Percentiles rank a stretch among this genome's conserved stretches.
Conservation (phyloP, 805 yeast genomes). For the Ogataea glucozyma region DNA sequence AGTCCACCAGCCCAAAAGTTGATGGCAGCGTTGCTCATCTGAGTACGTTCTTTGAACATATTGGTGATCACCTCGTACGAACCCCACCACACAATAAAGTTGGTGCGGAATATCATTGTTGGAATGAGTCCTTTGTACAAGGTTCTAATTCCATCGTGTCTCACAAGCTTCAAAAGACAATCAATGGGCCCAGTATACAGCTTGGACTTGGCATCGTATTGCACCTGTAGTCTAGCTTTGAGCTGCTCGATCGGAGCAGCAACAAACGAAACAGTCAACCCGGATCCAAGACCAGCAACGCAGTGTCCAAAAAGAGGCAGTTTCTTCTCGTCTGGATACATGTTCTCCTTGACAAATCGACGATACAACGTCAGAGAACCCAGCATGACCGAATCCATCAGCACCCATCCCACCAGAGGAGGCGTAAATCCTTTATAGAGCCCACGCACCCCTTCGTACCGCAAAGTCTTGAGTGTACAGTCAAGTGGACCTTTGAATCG, state of each 20-base stretch:
- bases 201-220: constrained; percentile 73
- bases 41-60: constrained; percentile 65
- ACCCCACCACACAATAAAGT: constrained; percentile 93
- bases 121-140: constrained; percentile 80
- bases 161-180: constrained; percentile 60
- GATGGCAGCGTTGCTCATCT: constrained; percentile 63
- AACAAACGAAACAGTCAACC: constrained; percentile 91
- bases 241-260: constrained; percentile 93
- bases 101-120: constrained; percentile 84
- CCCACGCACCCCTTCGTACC: constrained; percentile 75
- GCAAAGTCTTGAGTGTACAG: constrained; percentile 70
- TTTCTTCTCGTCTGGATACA: constrained; percentile 60
- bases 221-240: constrained; percentile 87
- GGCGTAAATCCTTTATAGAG: constrained; percentile 91
- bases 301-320: constrained; percentile 76
- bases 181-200: constrained; percentile 78
- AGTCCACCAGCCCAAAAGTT: constrained; percentile 94
- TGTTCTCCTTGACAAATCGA: constrained; percentile 59
- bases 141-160: constrained; percentile 66
- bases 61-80: constrained; percentile 78
- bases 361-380: constrained; percentile 83
- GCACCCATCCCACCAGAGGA: constrained; percentile 89
- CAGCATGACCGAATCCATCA: constrained; percentile 89
- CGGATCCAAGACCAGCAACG: constrained; percentile 78
- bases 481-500: constrained; percentile 81